Base-by-base conservation (phyloP, 768 basidiomycete genomes). In the Leucocoprinus birnbaumii region DNA sequence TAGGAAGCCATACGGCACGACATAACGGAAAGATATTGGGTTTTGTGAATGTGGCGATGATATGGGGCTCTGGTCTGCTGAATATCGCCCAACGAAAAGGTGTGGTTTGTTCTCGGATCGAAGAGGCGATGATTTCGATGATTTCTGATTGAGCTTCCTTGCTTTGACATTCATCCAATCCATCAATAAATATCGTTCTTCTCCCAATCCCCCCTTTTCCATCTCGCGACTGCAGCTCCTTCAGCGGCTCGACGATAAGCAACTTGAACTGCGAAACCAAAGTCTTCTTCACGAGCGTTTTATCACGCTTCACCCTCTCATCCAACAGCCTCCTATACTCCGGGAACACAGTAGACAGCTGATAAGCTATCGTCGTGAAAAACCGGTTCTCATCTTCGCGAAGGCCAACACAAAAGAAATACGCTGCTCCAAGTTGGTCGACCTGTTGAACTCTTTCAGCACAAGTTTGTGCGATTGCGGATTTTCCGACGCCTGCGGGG, bases 91-190 rank as follows among this genome's bases (percentile, higher is more conserved):
- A 50, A 16, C 48, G 24, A 19, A 50, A 11, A 1, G 48, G 48
- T 38, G 48, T 38, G 4, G 48, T 11, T 5, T 3, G 14, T 4
- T 22, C 34, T 4, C 35, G 38, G 25, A 38, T 4, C 3, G 43
- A 38, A 14, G 21, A n/a, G 16, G 46, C 46, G 19, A 55, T 55
- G 46, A 55, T 40, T 11, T 55, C 14, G 18, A 48, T 48, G 46
- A 48, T 26, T 38, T 40, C 48, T 11, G 21, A 18, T 21, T 50
- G 48, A 3, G 48, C 48, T 10, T 50, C 34, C 16, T 38, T 21
- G 18, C 10, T 38, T 2, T 19, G 2, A 22, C 48, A 50, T 10
- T 50, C 48, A 19, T 50, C 48, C 34, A 50, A 22, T 3, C 48
- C 48, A 40, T 50, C 48, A 13, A 50, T 37, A 2, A 50, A 38